Base-by-base conservation (phyloP, 1,284 basidiomycete species). In the Cystobasidium sp. region DNA sequence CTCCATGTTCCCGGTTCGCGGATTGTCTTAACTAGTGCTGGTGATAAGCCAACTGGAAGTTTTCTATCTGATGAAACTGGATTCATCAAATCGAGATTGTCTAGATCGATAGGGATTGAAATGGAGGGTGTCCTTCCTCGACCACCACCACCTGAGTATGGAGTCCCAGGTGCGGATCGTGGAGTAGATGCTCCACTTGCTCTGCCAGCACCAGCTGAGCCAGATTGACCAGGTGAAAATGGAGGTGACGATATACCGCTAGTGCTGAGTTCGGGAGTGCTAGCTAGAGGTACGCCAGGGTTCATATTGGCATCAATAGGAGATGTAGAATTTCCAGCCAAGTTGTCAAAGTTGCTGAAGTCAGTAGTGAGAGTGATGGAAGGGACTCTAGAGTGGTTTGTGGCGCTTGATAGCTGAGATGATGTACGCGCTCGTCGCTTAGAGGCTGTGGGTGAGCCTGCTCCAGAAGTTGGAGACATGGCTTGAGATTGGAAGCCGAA, bases 1-100 rank as follows among this genome's bases (percentile, higher is more conserved):
- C 66, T 61, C 77, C 68, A 65, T 46, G 61, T 68, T 18, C 52
- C 44, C 24, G 75, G 66, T 73, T 78, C 61, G 77, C 72, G 31
- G 72, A 70, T 58, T 74, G 77, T 41, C 77, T 68, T 47, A 31
- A 39, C 12, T 49, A 43, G 1, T 20, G 41, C 52, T 20, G 70
- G 62, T n/a, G 70, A 65, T 18, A 73, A 44, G 24, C 70, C 70
- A 24, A 66, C 70, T 46, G 70, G 70, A 16, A 53, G 16, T 31
- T 64, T 73, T 12, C 70, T 49, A 31, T 73, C 70, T 18, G 62
- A 65, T 37, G 70, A 73, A 20, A 73, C 24, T 24, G 70, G 70
- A 49, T 73, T 73, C 62, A 73, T 65, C 24, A 71, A 14, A 16
- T 73, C 70, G 9, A 73, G 41, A 39, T 65, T 56, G 31, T 73